These are phyloP conservation scores for Syzygium malaccense DNA, from an alignment of 441 rosid species.

Conservation along the genomic window DNA sequence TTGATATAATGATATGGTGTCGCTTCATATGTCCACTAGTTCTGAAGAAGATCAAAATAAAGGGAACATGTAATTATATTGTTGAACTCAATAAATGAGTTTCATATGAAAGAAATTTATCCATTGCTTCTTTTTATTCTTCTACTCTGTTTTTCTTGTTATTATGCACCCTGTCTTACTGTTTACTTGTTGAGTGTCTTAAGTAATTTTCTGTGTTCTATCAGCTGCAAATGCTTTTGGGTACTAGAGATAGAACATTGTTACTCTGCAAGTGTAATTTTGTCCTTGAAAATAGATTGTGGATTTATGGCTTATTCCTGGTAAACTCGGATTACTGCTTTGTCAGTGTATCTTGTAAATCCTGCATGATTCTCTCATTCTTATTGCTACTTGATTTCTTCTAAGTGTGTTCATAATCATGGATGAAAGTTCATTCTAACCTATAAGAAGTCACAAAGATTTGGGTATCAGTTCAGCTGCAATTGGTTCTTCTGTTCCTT, in stretches of 20 bases:
- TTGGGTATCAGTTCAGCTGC: background rate
- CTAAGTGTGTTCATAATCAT: background rate
- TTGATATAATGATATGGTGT: background rate
- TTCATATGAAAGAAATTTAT: background rate
- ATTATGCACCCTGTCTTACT: background rate
- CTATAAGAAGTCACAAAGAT: background rate
- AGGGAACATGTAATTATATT: background rate
- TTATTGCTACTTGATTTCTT: background rate
- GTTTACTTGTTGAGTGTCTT: background rate
- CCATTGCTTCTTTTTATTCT: background rate
- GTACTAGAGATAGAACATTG: background rate
- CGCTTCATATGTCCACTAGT: background rate
- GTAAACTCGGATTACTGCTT: background rate
- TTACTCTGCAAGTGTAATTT: background rate
- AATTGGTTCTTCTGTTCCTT: background rate
- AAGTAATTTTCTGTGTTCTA: background rate
- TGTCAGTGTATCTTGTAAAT: background rate
- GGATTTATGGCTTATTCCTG: background rate
- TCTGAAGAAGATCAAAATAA: background rate
- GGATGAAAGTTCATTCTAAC: background rate
- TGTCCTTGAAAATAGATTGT: background rate
- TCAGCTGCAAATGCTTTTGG: background rate
- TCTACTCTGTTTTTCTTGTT: background rate
- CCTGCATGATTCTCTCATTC: background rate
- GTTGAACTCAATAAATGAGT: background rate